Conservation (phyloP, 352 stramenopile species). For the Pythium scleroteichum region DNA sequence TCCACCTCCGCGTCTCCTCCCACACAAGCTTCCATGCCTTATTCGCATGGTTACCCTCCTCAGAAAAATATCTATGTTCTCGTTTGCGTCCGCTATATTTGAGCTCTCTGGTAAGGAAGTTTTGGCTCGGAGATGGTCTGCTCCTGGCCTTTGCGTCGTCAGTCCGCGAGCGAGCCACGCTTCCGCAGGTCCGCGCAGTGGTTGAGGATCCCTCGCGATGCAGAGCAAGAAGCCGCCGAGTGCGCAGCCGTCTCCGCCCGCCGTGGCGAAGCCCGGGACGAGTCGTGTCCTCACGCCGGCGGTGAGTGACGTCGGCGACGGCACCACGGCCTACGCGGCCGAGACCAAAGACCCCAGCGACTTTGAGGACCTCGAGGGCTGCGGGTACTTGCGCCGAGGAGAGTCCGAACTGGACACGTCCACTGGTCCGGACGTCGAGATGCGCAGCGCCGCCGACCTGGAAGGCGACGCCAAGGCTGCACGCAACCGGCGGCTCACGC, state of each 20-base stretch:
- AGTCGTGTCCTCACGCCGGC: slow-evolving; percentile 24
- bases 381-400: slow-evolving; percentile 16
- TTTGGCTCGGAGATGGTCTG: too few relatives aligned
- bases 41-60: too few relatives aligned
- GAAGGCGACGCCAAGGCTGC: slow-evolving; percentile 9
- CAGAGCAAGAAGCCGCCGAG: not conserved
- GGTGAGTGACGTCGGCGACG: slow-evolving; percentile 15
- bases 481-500: slow-evolving; percentile 30
- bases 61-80: too few relatives aligned
- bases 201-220: not conserved
- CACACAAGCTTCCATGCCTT: too few relatives aligned
- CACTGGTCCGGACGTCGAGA: slow-evolving; percentile 23
- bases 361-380: slow-evolving; percentile 24
- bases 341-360: slow-evolving; percentile 4
- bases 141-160: too few relatives aligned
- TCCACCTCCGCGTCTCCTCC: too few relatives aligned
- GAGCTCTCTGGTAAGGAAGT: too few relatives aligned
- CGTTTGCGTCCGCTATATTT: too few relatives aligned
- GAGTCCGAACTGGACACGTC: slow-evolving; percentile 13
- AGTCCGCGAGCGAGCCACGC: too few relatives aligned
- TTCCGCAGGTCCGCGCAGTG: too few relatives aligned
- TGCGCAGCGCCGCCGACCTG: slow-evolving; percentile 22
- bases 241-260: slow-evolving; percentile 4
- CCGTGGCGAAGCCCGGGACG: not conserved
- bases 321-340: slow-evolving; percentile 6